Percentiles rank a stretch among this genome's conserved stretches.
These are phyloP conservation scores for Neonectria ditissima DNA, from an alignment of 2,329 filamentous ascomycete genomes.

Conservation along the genomic window DNA sequence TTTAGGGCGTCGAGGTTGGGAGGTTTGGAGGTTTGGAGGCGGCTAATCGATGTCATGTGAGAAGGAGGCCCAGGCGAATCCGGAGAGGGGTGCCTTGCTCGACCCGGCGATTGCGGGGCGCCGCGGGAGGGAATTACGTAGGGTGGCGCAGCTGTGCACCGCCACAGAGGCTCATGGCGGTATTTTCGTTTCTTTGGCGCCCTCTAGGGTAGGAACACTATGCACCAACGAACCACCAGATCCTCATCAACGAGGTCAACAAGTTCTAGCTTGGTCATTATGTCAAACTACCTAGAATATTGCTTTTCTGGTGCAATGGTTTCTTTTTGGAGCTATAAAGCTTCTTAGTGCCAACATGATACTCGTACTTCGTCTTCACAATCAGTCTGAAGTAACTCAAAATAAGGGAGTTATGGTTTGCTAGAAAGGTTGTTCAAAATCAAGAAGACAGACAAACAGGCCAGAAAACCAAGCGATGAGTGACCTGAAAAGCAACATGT, in stretches of 20 bases:
- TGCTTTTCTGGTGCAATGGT: too few relatives aligned
- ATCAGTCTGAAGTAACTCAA: too few relatives aligned
- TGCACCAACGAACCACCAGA: background rate
- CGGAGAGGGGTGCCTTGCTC: background rate
- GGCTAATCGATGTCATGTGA: slow-evolving; percentile 41
- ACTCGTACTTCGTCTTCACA: background rate
- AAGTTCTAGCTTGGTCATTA: background rate
- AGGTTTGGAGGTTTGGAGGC: slow-evolving; percentile 15
- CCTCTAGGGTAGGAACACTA: background rate
- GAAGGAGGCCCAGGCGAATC: slow-evolving; percentile 22
- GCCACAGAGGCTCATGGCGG: slow-evolving; percentile 6
- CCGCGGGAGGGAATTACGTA: slow-evolving; percentile 13
- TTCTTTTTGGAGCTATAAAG: too few relatives aligned
- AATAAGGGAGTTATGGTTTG: too few relatives aligned
- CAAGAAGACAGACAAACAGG: too few relatives aligned
- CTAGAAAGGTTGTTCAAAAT: too few relatives aligned
- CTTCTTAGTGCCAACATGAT: too few relatives aligned
- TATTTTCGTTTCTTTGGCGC: background rate
- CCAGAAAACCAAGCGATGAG: background rate
- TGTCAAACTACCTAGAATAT: too few relatives aligned
- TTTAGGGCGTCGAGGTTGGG: too few relatives aligned
- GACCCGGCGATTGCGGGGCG: slow-evolving; percentile 23
- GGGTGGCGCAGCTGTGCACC: slow-evolving; percentile 14
- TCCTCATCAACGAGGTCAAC: background rate
- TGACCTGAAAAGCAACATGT: background rate